A percentile compares a stretch with the other conserved stretches of the same genome.
phyloP scores from a whole-genome alignment of 768 basidiomycete species.

The Tulasnella sp. region DNA sequence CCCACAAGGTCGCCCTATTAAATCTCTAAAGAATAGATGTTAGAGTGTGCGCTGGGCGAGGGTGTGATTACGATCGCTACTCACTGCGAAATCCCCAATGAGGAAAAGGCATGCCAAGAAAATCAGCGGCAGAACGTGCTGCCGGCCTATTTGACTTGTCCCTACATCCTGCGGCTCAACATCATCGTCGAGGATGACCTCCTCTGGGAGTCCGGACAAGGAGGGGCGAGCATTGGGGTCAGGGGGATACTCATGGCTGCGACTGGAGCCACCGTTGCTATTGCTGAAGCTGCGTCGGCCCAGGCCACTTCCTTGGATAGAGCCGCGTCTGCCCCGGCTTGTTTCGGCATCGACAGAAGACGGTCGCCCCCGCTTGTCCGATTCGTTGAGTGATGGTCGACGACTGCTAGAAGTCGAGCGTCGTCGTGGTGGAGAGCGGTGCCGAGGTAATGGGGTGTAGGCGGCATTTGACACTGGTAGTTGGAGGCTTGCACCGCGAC shows the following conservation, averaged over 20 bases:
- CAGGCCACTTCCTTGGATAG: neutral
- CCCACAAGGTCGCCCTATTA: neutral
- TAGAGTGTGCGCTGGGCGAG: too few species aligned
- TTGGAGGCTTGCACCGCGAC: neutral
- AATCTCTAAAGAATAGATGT: neutral
- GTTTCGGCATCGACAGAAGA: neutral
- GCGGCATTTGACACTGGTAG: neutral
- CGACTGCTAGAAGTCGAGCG: neutral
- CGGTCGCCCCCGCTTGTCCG: neutral
- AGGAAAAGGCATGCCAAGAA: neutral
- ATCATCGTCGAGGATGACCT: neutral
- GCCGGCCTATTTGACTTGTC: neutral
- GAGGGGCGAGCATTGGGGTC: neutral
- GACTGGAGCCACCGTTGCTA: neutral
- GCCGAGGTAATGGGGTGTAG: neutral
- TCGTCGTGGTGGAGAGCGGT: conserved; percentile 1
- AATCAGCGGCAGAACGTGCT: neutral
- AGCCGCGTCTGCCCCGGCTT: neutral
- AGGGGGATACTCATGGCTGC: neutral
- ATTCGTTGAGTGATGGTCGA: neutral
- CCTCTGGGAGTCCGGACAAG: neutral
- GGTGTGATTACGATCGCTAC: neutral
- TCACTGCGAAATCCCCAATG: neutral
- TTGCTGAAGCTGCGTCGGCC: neutral
- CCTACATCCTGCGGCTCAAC: neutral